Evolutionary conservation across 2,329 filamentous ascomycete genomes (phyloP).

Genomic region (Gnomoniopsis sp.): DNA sequence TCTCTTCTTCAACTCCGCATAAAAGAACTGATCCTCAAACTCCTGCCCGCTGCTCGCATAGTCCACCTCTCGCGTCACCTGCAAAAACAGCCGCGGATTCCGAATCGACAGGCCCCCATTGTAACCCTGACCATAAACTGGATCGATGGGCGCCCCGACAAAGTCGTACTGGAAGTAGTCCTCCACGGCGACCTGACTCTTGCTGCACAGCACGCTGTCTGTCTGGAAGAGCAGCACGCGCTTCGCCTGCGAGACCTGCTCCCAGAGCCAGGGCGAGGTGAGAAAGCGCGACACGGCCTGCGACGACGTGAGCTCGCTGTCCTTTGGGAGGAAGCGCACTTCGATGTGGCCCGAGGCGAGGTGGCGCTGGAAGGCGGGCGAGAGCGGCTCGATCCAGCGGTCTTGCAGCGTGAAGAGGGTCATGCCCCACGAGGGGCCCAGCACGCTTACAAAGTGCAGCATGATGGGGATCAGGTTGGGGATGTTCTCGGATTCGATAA

Average conservation of each 20-base stretch:
- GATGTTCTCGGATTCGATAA: slow-evolving; percentile 19
- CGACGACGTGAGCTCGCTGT: slow-evolving; percentile 26
- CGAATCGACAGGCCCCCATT: slow-evolving; percentile 32
- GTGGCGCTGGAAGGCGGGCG: slow-evolving; percentile 31
- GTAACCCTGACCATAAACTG: slow-evolving; percentile 23
- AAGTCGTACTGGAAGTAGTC: slow-evolving; percentile 31
- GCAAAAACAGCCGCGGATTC: slow-evolving; percentile 25
- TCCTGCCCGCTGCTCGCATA: slow-evolving; percentile 19
- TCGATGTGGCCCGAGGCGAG: slow-evolving; percentile 29
- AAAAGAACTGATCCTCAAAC: slow-evolving; percentile 33
- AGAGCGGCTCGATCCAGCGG: slow-evolving; percentile 22
- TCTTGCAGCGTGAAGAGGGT: slow-evolving; percentile 35
- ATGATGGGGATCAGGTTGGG: slow-evolving; percentile 25
- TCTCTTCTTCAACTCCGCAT: slow-evolving; percentile 24
- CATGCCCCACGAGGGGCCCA: slow-evolving; percentile 39
- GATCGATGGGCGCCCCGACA: slow-evolving; percentile 28
- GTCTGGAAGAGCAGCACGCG: slow-evolving; percentile 32
- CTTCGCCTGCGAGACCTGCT: slow-evolving; percentile 26
- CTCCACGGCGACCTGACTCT: slow-evolving; percentile 24
- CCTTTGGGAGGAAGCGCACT: slow-evolving; percentile 32
- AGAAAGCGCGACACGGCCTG: slow-evolving; percentile 30
- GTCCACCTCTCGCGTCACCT: slow-evolving; percentile 20
- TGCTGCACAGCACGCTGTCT: slow-evolving; percentile 31
- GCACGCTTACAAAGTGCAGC: slow-evolving; percentile 25
- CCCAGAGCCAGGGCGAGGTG: slow-evolving; percentile 30